These are phyloP conservation scores for Babesia ovata DNA, from an alignment of 169 alveolate genomes.

Conservation along the genomic window DNA sequence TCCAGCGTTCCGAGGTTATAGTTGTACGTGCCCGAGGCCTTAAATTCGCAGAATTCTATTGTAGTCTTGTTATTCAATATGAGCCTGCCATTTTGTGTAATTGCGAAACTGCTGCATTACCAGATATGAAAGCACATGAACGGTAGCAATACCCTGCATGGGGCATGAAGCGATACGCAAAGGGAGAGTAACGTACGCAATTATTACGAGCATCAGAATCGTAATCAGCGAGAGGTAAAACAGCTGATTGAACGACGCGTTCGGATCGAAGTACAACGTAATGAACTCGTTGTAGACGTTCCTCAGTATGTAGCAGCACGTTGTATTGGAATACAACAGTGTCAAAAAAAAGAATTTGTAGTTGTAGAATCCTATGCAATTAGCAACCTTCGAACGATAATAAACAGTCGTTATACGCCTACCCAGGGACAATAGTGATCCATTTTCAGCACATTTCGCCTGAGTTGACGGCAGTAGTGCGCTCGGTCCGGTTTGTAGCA, in stretches of 20 bases:
- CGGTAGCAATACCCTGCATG: constrained; percentile 54
- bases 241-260: constrained; percentile 50
- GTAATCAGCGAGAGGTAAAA: constrained; percentile 50
- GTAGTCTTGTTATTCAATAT: constrained; percentile 56
- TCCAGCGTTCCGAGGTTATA: constrained; percentile 53
- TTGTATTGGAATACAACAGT: constrained; percentile 51
- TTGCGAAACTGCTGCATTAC: background rate
- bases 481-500: constrained; percentile 69
- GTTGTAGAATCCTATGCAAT: constrained; percentile 66
- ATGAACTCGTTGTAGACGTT: constrained; percentile 29
- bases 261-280: constrained; percentile 43
- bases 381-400: constrained; percentile 34
- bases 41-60: constrained; percentile 55
- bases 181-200: constrained; percentile 19
- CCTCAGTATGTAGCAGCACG: constrained; percentile 27
- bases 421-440: constrained; percentile 73
- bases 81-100: constrained; percentile 12
- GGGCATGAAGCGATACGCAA: background rate
- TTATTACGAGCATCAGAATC: constrained; percentile 42
- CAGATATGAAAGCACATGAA: constrained; percentile 62
- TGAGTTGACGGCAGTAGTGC: constrained; percentile 56
- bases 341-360: constrained; percentile 63
- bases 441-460: constrained; percentile 66
- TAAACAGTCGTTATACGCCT: background rate
- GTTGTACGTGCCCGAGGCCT: constrained; percentile 18